Conservation (phyloP, 1,284 basidiomycete species). For the Thelephora terrestris region DNA sequence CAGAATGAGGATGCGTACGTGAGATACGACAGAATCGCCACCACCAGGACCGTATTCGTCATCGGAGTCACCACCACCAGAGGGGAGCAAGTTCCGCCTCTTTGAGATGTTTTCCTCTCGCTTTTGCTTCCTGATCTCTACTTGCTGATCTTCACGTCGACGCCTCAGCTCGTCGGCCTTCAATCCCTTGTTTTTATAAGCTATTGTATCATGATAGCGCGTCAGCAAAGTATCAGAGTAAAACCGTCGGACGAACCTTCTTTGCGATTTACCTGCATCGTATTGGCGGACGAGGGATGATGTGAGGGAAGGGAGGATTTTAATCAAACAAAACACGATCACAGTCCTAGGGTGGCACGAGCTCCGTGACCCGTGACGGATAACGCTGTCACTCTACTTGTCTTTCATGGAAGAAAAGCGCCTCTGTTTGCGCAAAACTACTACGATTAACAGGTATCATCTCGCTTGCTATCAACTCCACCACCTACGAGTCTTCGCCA, state of each 20-base stretch:
- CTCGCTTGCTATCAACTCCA: neutral
- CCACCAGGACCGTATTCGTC: conserved; percentile 66
- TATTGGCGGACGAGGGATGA: conserved; percentile 21
- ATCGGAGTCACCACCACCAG: conserved; percentile 71
- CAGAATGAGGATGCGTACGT: conserved; percentile 37
- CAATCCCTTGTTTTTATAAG: conserved; percentile 70
- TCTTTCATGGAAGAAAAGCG: neutral
- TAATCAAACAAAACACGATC: neutral
- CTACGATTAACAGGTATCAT: neutral
- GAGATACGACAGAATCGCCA: conserved; percentile 43
- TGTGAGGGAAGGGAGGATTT: conserved; percentile 3
- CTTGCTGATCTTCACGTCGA: conserved; percentile 93
- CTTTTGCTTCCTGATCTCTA: conserved; percentile 95
- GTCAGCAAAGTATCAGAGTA: conserved; percentile 18
- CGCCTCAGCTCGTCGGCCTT: conserved; percentile 85
- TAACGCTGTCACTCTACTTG: neutral
- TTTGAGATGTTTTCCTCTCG: conserved; percentile 96
- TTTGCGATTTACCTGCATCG: conserved; percentile 58
- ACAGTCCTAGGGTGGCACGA: neutral
- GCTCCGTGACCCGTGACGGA: neutral
- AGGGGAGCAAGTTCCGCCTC: conserved; percentile 83
- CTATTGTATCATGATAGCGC: conserved; percentile 26
- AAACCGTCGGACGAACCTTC: conserved; percentile 36
- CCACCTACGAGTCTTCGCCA: conserved; percentile 42
- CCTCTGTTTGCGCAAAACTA: neutral